Evolutionary conservation across 805 yeast genomes (phyloP).

Genomic region (Debaryomyces castellii): DNA sequence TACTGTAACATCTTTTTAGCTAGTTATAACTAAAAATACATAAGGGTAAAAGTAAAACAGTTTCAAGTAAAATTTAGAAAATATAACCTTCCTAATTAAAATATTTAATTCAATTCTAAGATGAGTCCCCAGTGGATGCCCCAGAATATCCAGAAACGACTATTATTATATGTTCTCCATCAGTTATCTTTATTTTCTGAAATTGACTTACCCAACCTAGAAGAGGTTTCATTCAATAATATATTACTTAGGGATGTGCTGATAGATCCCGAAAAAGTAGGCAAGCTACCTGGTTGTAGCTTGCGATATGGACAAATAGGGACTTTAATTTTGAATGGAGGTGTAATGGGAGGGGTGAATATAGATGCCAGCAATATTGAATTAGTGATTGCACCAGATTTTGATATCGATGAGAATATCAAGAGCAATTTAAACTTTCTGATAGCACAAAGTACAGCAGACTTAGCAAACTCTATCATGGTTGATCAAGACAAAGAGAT

Average conservation of each 20-base stretch:
- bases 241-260: conserved; percentile 57
- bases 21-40: background rate
- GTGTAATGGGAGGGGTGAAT: conserved; percentile 69
- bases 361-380: conserved; percentile 58
- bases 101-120: background rate
- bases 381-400: conserved; percentile 37
- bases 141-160: conserved; percentile 78
- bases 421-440: conserved; percentile 44
- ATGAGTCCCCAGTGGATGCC: conserved; percentile 66
- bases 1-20: too few species aligned
- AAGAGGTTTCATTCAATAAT: conserved; percentile 65
- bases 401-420: conserved; percentile 27
- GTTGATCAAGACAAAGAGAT: conserved; percentile 25
- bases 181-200: conserved; percentile 81
- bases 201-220: conserved; percentile 76
- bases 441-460: conserved; percentile 71
- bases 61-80: background rate
- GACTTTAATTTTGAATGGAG: conserved; percentile 55
- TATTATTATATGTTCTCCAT: conserved; percentile 75
- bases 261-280: conserved; percentile 69
- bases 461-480: conserved; percentile 62
- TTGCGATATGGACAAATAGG: conserved; percentile 62
- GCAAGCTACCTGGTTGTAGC: conserved; percentile 59
- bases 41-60: too few species aligned
- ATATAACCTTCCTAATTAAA: background rate